Evolutionary conservation across 495 filamentous ascomycete genomes (phyloP).

Genomic region (Xylaria nigripes): DNA sequence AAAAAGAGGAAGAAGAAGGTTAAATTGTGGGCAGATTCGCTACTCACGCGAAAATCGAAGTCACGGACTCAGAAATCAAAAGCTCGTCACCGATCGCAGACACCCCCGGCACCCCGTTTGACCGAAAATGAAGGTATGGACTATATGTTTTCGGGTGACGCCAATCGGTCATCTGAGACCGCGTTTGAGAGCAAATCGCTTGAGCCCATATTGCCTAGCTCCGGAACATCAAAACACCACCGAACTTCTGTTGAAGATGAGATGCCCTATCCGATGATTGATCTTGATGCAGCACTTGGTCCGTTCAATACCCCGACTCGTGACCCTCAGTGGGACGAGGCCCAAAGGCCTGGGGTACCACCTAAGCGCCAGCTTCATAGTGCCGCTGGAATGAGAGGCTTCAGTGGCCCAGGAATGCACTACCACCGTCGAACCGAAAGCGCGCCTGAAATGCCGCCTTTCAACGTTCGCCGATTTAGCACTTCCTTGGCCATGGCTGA

Average conservation of each 20-base stretch:
- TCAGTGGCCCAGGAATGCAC: conserved; percentile 74
- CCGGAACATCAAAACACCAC: not conserved
- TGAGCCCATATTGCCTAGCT: not conserved
- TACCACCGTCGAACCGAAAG: conserved; percentile 89
- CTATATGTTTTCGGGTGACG: conserved; percentile 12
- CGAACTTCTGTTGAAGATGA: conserved; percentile 41
- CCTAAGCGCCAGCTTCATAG: conserved; percentile 81
- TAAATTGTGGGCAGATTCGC: conserved; percentile 70
- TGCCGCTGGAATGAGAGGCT: conserved; percentile 66
- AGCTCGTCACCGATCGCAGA: conserved; percentile 29
- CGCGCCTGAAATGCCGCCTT: conserved; percentile 78
- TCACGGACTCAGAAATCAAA: conserved; percentile 35
- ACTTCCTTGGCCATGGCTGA: conserved; percentile 70
- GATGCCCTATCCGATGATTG: conserved; percentile 68
- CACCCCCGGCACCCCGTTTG: conserved; percentile 28
- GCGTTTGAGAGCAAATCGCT: not conserved
- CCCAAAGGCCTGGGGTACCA: conserved; percentile 48
- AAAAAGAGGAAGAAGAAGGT: conserved; percentile 71
- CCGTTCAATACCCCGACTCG: conserved; percentile 77
- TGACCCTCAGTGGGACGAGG: conserved; percentile 49
- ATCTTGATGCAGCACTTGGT: conserved; percentile 90
- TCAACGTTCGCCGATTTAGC: conserved; percentile 52
- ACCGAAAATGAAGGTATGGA: conserved; percentile 14
- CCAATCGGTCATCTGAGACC: conserved; percentile 19
- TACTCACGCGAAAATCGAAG: conserved; percentile 60